Evolutionary conservation across 208 protist species (phyloP).

Genomic region (Leishmania tropica): DNA sequence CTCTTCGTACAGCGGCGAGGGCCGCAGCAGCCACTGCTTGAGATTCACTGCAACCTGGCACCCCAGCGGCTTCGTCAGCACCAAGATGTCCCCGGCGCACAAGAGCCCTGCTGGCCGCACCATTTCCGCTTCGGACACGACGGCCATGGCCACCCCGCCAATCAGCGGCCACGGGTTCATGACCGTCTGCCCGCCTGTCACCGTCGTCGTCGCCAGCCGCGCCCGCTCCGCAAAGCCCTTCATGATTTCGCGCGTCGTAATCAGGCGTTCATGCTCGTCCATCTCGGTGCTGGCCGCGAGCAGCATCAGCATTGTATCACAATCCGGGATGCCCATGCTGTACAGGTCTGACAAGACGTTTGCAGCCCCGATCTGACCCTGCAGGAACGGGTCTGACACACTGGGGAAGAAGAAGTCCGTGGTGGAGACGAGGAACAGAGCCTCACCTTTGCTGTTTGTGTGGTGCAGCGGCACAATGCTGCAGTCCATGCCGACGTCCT

Average conservation of each 20-base stretch:
- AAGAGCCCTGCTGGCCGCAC: constrained; percentile 81
- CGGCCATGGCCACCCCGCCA: constrained; percentile 92
- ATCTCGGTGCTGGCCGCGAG: constrained; percentile 94
- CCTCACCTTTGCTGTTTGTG: constrained; percentile 41
- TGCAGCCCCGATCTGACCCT: constrained; percentile 95
- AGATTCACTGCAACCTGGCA: constrained; percentile 94
- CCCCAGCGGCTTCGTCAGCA: constrained; percentile 97
- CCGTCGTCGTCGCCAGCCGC: constrained; percentile 67
- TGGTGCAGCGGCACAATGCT: constrained; percentile 88
- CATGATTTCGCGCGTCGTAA: constrained; percentile 92
- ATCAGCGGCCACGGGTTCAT: constrained; percentile 97
- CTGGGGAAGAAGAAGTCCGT: constrained; percentile 98
- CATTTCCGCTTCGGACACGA: constrained; percentile 84
- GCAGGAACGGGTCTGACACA: constrained; percentile 95
- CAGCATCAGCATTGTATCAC: constrained; percentile 97
- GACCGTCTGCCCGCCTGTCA: constrained; percentile 96
- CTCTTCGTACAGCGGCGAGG: constrained; percentile 69
- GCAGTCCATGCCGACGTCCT: constrained; percentile 93
- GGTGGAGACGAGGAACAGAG: constrained; percentile 93
- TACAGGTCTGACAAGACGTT: constrained; percentile 98
- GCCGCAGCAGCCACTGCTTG: constrained; percentile 90
- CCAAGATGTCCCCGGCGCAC: constrained; percentile 79
- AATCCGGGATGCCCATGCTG: constrained; percentile 94
- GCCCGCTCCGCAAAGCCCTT: constrained; percentile 92
- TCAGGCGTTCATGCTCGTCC: constrained; percentile 76